phyloP scores from a whole-genome alignment of 1,139 yeast genomes.

The Kurtzmaniella natalensis region DNA sequence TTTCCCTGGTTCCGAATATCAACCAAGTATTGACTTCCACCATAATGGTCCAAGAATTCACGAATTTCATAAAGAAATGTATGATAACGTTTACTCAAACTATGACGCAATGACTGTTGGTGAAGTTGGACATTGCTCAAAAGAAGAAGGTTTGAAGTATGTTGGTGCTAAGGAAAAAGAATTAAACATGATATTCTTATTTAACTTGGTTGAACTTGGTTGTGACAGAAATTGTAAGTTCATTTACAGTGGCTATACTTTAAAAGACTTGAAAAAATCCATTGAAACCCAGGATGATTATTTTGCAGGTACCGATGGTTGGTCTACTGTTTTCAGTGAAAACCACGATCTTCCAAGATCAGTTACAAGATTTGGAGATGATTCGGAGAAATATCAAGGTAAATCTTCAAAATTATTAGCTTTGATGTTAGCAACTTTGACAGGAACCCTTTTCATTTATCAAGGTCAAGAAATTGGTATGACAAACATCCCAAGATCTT shows the following conservation, averaged over 20 bases:
- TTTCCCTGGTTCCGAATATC: constrained; percentile 17
- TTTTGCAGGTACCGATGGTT: constrained; percentile 20
- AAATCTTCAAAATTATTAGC: constrained; percentile 20
- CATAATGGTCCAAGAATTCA: constrained; percentile 21
- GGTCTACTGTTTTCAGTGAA: constrained; percentile 21
- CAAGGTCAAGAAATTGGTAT: constrained; percentile 25
- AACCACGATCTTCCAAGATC: constrained; percentile 23
- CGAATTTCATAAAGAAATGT: constrained; percentile 22
- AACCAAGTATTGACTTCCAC: constrained; percentile 15
- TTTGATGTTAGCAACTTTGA: constrained; percentile 15
- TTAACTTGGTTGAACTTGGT: constrained; percentile 19
- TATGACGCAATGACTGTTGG: constrained; percentile 23
- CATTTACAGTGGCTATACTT: constrained; percentile 14
- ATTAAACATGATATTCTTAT: constrained; percentile 23
- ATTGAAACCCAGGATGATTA: constrained; percentile 14
- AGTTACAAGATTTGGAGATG: constrained; percentile 19
- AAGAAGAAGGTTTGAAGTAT: constrained; percentile 19
- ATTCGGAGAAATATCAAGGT: constrained; percentile 13
- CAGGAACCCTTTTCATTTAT: constrained; percentile 20
- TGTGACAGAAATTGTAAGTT: constrained; percentile 11
- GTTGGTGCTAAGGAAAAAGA: constrained; percentile 20
- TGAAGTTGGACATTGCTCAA: constrained; percentile 19
- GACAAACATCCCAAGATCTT: constrained; percentile 17
- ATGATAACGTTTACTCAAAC: constrained; percentile 15
- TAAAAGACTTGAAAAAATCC: constrained; percentile 17